These are phyloP conservation scores for Ustilago xerochloae DNA, from an alignment of 1,284 basidiomycete species.

Conservation along the genomic window DNA sequence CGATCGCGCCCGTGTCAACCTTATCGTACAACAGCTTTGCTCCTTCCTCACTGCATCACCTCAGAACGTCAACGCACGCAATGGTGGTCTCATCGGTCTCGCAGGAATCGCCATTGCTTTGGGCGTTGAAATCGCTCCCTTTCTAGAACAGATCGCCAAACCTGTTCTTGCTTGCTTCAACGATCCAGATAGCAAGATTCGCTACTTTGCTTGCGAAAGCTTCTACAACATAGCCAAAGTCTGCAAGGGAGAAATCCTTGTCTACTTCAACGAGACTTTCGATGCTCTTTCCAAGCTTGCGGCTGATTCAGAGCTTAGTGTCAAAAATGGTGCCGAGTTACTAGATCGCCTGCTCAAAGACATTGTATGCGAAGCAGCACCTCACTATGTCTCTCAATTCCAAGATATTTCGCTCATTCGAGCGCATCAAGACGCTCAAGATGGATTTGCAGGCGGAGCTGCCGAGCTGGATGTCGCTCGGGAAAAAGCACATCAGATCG, in stretches of 20 bases:
- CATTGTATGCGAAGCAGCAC: slow-evolving; percentile 95
- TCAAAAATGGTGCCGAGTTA: slow-evolving; percentile 99
- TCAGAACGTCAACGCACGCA: slow-evolving; percentile 77
- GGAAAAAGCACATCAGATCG: slow-evolving; percentile 59
- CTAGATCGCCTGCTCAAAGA: slow-evolving; percentile 96
- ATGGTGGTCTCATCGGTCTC: slow-evolving; percentile 94
- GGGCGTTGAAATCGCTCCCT: slow-evolving; percentile 89
- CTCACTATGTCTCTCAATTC: slow-evolving; percentile 90
- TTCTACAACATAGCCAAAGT: slow-evolving; percentile 97
- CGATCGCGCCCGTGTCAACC: slow-evolving; percentile 82
- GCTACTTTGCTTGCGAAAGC: slow-evolving; percentile 97
- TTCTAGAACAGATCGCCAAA: slow-evolving; percentile 91
- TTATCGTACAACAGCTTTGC: slow-evolving; percentile 93
- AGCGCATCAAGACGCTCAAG: slow-evolving; percentile 73
- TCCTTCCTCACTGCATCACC: slow-evolving; percentile 70
- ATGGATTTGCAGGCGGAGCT: slow-evolving; percentile 47
- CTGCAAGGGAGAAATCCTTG: slow-evolving; percentile 93
- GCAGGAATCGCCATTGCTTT: slow-evolving; percentile 96
- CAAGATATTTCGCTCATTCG: slow-evolving; percentile 72
- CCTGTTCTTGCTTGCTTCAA: slow-evolving; percentile 92
- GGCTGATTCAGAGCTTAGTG: slow-evolving; percentile 93
- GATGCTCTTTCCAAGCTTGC: slow-evolving; percentile 97
- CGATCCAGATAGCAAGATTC: slow-evolving; percentile 92
- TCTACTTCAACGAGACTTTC: slow-evolving; percentile 98
- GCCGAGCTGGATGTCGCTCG: slow-evolving; percentile 64